A percentile compares a stretch with the other conserved stretches of the same genome.
phyloP scores from a whole-genome alignment of 2,329 filamentous ascomycete genomes.

The Laburnicola sp. region DNA sequence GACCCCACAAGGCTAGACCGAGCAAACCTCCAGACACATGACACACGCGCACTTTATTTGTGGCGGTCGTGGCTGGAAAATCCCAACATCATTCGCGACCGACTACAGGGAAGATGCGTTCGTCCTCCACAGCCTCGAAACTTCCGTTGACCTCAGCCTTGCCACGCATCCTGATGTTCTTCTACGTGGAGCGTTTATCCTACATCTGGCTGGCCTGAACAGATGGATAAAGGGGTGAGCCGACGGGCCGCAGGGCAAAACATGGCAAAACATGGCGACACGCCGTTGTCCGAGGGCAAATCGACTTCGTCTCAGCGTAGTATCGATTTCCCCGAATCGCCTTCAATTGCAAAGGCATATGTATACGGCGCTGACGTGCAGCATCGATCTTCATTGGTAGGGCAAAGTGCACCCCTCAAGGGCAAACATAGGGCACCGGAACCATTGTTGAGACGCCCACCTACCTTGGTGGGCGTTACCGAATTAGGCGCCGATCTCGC shows the following conservation, averaged over 20 bases:
- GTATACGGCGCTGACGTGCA: neutral
- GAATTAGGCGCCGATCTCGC: neutral
- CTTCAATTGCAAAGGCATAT: neutral
- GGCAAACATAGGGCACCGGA: constrained; percentile 2
- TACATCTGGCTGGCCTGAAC: neutral
- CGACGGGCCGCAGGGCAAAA: too few species aligned
- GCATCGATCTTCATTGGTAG: neutral
- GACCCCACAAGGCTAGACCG: too few species aligned
- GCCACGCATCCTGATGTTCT: neutral
- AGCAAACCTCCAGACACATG: neutral
- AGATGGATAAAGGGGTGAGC: too few species aligned
- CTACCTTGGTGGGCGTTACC: neutral
- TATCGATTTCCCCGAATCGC: neutral
- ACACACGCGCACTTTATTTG: neutral
- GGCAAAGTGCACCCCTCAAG: neutral
- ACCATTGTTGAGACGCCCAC: neutral
- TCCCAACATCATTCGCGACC: constrained; percentile 1
- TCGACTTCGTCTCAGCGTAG: neutral
- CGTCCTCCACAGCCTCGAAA: neutral
- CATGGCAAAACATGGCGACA: neutral
- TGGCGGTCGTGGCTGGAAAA: neutral
- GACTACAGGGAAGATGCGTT: neutral
- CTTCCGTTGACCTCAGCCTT: constrained; percentile 2
- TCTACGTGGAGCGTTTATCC: neutral
- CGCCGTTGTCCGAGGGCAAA: neutral